phyloP scores from a whole-genome alignment of 1,284 basidiomycete genomes.

The Tilletia caries region DNA sequence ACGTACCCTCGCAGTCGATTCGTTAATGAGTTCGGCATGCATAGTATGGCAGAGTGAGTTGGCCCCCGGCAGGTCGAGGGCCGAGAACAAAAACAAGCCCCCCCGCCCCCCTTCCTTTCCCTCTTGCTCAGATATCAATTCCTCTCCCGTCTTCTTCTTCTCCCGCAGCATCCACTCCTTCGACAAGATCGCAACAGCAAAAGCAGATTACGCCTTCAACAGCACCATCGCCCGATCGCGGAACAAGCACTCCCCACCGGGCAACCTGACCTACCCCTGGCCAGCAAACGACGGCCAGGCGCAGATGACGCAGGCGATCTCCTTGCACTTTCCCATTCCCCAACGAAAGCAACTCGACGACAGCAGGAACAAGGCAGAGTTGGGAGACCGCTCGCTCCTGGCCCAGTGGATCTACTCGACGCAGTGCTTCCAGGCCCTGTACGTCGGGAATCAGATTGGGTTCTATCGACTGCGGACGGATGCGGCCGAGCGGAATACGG shows the following conservation, averaged over 20 bases:
- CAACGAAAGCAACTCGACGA: too few species aligned
- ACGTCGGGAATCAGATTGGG: constrained; percentile 61
- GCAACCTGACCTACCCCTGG: constrained; percentile 62
- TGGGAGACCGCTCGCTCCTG: constrained; percentile 5
- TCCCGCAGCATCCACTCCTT: constrained; percentile 28
- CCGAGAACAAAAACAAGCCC: too few species aligned
- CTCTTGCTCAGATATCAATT: neutral
- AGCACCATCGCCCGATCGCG: constrained; percentile 63
- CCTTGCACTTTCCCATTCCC: constrained; percentile 51
- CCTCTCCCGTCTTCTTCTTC: constrained; percentile 58
- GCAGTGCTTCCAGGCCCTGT: constrained; percentile 30
- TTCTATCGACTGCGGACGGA: constrained; percentile 66
- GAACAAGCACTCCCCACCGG: constrained; percentile 63
- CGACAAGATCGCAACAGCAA: neutral
- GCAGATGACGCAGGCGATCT: constrained; percentile 62
- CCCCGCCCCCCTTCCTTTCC: neutral
- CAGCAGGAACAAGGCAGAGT: too few species aligned
- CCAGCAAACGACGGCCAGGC: constrained; percentile 61
- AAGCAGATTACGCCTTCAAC: constrained; percentile 63
- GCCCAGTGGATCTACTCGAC: constrained; percentile 25
- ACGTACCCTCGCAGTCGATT: constrained; percentile 64
- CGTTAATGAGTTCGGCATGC: constrained; percentile 67
- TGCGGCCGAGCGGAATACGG: constrained; percentile 64
- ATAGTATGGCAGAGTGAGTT: constrained; percentile 60
- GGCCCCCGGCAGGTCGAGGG: neutral